Evolutionary conservation across 2,329 filamentous ascomycete genomes (phyloP).

Genomic region (Claviceps pazoutovae): DNA sequence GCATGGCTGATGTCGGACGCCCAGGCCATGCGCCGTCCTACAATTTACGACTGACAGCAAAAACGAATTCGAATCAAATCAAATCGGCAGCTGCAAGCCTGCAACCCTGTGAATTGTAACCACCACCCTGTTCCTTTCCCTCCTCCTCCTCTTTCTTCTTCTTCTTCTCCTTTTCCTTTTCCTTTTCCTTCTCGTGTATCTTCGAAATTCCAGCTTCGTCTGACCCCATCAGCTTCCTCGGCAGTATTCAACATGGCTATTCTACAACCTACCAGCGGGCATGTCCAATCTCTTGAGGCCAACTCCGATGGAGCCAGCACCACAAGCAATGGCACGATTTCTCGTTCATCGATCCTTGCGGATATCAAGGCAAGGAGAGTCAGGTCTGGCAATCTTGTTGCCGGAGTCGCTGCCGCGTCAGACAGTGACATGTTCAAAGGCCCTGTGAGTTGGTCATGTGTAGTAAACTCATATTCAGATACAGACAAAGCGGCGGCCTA

Average conservation of each 20-base stretch:
- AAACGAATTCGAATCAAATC: background rate
- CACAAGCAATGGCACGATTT: constrained; percentile 1
- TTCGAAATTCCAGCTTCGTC: background rate
- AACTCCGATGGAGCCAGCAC: constrained; percentile 10
- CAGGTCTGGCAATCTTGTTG: constrained; percentile 58
- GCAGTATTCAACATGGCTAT: constrained; percentile 4
- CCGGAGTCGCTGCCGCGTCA: constrained; percentile 61
- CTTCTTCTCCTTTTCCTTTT: background rate
- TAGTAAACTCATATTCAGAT: background rate
- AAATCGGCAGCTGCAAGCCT: background rate
- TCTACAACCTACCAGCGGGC: constrained; percentile 1
- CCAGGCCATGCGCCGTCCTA: background rate
- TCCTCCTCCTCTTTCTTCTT: background rate
- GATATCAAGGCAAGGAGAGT: constrained; percentile 33
- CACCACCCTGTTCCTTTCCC: background rate
- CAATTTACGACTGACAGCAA: background rate
- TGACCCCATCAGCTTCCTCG: background rate
- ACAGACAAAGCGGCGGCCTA: background rate
- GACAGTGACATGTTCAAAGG: constrained; percentile 77
- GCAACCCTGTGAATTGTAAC: background rate
- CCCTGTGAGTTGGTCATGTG: constrained; percentile 31
- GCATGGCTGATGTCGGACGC: background rate
- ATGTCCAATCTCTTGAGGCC: constrained; percentile 3
- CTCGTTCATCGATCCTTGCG: constrained; percentile 14
- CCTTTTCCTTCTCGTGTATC: background rate